Evolutionary conservation across 2,329 filamentous ascomycete genomes (phyloP).

Genomic region (Ilyonectria mors-panacis): DNA sequence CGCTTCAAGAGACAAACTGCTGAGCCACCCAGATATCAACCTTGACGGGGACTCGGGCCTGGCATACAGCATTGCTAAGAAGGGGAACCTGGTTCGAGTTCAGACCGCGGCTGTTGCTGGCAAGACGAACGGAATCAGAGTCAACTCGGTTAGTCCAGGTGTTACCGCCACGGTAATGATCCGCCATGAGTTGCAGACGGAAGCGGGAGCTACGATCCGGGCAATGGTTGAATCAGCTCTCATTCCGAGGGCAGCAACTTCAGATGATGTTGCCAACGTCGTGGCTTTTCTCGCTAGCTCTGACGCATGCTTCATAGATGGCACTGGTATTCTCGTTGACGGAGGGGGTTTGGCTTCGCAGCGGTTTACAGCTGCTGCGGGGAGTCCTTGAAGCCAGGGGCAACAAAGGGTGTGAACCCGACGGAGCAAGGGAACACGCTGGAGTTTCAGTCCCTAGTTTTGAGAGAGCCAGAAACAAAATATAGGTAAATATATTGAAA

Average conservation of each 20-base stretch:
- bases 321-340: not conserved
- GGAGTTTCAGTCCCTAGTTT: too few relatives aligned
- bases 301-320: not conserved
- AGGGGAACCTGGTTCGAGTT: not conserved
- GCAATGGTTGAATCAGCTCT: not conserved
- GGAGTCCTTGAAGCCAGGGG: not conserved
- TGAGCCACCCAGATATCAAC: not conserved
- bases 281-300: slow-evolving; percentile 1
- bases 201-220: not conserved
- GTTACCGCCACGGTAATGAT: not conserved
- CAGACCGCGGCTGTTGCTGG: not conserved
- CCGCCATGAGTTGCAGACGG: not conserved
- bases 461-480: not conserved
- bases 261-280: not conserved
- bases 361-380: not conserved
- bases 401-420: not conserved
- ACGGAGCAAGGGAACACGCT: too few relatives aligned
- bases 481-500: too few relatives aligned
- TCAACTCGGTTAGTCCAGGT: slow-evolving; percentile 9
- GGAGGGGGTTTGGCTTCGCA: not conserved
- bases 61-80: not conserved
- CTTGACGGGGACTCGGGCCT: not conserved
- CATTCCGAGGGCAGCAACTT: not conserved
- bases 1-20: not conserved
- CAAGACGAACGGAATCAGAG: not conserved